Percentiles rank a stretch among this genome's conserved stretches.
Evolutionary conservation across 169 alveolate genomes (phyloP).

Genomic region (Theileria sp.): DNA sequence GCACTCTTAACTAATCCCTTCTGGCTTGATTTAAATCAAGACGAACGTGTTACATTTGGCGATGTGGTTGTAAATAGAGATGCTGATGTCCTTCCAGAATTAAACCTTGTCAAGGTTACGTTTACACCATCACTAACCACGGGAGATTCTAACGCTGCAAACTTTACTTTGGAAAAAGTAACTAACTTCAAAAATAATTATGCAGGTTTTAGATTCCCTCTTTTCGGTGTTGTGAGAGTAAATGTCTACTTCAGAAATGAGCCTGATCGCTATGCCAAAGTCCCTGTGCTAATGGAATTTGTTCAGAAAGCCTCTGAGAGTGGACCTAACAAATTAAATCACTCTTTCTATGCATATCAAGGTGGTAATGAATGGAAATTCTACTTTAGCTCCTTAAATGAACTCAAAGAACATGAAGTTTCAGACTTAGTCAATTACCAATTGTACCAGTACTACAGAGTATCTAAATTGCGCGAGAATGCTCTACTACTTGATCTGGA

Average conservation of each 20-base stretch:
- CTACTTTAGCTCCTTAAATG: neutral
- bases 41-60: neutral
- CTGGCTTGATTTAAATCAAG: slow-evolving; percentile 5
- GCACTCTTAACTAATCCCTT: neutral
- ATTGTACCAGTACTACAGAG: slow-evolving; percentile 14
- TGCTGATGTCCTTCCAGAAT: neutral
- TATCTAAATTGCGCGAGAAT: neutral
- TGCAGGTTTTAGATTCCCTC: slow-evolving; percentile 7
- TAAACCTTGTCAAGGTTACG: neutral
- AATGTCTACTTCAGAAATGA: slow-evolving; percentile 1
- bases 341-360: neutral
- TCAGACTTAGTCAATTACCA: neutral
- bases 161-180: slow-evolving; percentile 11
- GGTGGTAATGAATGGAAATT: slow-evolving; percentile 14
- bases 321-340: neutral
- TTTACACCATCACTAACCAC: neutral
- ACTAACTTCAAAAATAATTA: neutral
- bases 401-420: slow-evolving; percentile 8
- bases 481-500: slow-evolving; percentile 6
- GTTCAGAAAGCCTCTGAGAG: slow-evolving; percentile 7
- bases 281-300: slow-evolving; percentile 9
- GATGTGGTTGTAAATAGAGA: neutral
- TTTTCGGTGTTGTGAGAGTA: neutral
- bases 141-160: neutral
- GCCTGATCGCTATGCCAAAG: neutral